phyloP scores from a whole-genome alignment of 2,329 filamentous ascomycete species.

The Fusarium floridanum region DNA sequence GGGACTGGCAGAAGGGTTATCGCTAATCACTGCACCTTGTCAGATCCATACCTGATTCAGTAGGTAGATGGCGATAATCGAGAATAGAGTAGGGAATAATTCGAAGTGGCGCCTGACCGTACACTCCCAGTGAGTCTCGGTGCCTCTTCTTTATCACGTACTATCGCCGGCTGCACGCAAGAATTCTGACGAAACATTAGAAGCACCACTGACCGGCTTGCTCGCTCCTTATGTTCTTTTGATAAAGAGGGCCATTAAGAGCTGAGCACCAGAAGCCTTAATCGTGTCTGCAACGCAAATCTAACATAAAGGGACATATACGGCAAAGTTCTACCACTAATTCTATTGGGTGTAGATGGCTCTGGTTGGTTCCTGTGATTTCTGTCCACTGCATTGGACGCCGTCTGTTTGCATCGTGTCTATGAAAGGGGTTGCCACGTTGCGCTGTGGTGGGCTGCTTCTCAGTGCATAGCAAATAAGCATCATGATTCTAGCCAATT shows the following conservation, averaged over 20 bases:
- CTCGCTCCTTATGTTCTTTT: not conserved
- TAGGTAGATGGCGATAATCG: not conserved
- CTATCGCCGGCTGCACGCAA: not conserved
- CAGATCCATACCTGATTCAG: not conserved
- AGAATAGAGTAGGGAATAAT: not conserved
- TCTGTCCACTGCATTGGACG: not conserved
- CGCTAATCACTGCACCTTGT: not conserved
- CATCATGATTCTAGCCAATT: not conserved
- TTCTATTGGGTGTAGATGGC: not conserved
- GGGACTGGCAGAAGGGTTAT: not conserved
- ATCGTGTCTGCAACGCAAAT: not conserved
- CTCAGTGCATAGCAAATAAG: not conserved
- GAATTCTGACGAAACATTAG: not conserved
- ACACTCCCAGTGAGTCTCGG: not conserved
- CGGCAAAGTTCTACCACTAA: not conserved
- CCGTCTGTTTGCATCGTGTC: not conserved
- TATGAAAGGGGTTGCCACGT: not conserved
- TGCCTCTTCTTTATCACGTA: not conserved
- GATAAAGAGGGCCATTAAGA: not conserved
- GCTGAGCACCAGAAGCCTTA: not conserved
- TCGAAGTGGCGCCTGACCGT: not conserved
- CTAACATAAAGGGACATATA: not conserved
- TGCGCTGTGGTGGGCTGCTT: not conserved
- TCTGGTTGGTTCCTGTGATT: not conserved
- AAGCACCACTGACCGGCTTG: not conserved